Evolutionary conservation across 345 rosid species (phyloP), one percentile per base, ranked within the genome.

Genomic region (Eucalyptus victrix): DNA sequence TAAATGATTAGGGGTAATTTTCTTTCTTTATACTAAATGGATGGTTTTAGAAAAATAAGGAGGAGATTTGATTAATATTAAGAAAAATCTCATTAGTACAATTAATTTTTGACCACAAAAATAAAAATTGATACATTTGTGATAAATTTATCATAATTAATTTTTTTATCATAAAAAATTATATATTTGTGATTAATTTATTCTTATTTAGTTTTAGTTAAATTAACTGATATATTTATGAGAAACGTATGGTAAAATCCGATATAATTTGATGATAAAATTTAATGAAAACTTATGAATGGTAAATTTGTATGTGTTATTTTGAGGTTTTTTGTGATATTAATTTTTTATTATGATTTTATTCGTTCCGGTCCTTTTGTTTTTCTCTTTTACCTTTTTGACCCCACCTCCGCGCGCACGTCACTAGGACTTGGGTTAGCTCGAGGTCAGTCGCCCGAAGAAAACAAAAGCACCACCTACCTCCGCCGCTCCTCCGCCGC

Each of bases 161-260:
- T 6, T 6, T 51, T 51, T 51, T 51, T 3, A 51, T 4, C 23
- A 51, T 2, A 51, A 51, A 17, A 51, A 51, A 49, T 2, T 1
- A 49, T 47, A 47, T 12, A 53, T 53, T 53, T 19, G 2, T 53
- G 1, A 19, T 19, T 1, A 19, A 53, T 53, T 53, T 8, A 53
- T 7, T 17, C 1, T 17, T 21, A 50, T 50, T 50, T 50, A 50
- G 2, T 50, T 50, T 50, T 0, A 1, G 53, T 17, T 53, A 53
- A 53, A 53, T 8, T 21, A 53, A 21, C 0, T 19, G 2, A 0
- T 53, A 53, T 0, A 53, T 8, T 0, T 53, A 2, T 3, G 24
- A 19, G 0, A 53, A 19, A 8, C 0, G 1, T 2, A 53, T 53
- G 11, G 0, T 53, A 21, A 53, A 53, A 53, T 53, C 4, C 0